Evolutionary conservation across 192 early-diverging fungal genomes (phyloP).

Genomic region (Backusella morwellensis): DNA sequence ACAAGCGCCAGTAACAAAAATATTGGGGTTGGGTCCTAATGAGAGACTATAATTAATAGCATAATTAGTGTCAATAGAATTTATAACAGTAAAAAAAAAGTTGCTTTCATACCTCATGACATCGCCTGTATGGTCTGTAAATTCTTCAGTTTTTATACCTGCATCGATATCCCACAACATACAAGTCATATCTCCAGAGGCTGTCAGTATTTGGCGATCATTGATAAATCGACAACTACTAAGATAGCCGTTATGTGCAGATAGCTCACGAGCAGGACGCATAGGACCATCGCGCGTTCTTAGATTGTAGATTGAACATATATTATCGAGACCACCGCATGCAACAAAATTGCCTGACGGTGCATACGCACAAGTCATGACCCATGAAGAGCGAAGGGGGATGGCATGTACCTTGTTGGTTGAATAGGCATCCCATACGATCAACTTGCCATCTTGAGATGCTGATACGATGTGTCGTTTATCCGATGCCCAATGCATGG

Average conservation of each 20-base stretch:
- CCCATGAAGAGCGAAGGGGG: constrained; percentile 98
- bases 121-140: constrained; percentile 97
- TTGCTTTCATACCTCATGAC: constrained; percentile 77
- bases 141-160: constrained; percentile 95
- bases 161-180: constrained; percentile 99
- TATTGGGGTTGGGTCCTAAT: constrained; percentile 88
- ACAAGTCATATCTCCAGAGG: constrained; percentile 97
- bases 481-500: constrained; percentile 99
- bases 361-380: constrained; percentile 99
- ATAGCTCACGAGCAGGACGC: constrained; percentile 92
- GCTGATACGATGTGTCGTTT: constrained; percentile 96
- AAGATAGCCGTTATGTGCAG: constrained; percentile 97
- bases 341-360: constrained; percentile 98
- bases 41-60: constrained; percentile 75
- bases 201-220: constrained; percentile 94
- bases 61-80: neutral
- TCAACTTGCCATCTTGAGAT: constrained; percentile 99
- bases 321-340: constrained; percentile 99
- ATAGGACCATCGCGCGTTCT: constrained; percentile 92
- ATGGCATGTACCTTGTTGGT: constrained; percentile 99
- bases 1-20: constrained; percentile 98
- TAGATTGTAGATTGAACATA: constrained; percentile 99
- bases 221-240: constrained; percentile 97
- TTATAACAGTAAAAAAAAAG: neutral
- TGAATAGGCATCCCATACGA: constrained; percentile 97